phyloP scores from a whole-genome alignment of 768 basidiomycete genomes.

The Suillus brevipes region DNA sequence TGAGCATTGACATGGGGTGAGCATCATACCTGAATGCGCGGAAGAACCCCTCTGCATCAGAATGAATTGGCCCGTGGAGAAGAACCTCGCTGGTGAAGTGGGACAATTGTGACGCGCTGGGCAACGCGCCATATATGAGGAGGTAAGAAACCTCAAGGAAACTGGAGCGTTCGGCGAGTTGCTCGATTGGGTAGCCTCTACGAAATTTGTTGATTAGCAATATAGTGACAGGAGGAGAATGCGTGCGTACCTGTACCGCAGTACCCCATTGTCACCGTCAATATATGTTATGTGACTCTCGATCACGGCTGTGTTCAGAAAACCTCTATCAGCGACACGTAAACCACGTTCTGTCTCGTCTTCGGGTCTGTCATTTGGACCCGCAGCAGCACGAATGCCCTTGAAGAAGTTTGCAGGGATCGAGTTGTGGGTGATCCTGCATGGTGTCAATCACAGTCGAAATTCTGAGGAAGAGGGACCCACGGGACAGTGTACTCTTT shows the following conservation, averaged over 20 bases:
- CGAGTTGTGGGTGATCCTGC: conserved; percentile 78
- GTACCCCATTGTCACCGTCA: conserved; percentile 83
- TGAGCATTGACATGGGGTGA: conserved; percentile 90
- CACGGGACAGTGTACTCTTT: conserved; percentile 74
- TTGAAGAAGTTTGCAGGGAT: conserved; percentile 84
- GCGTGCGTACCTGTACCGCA: conserved; percentile 66
- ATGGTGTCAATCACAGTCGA: background rate
- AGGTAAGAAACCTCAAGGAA: conserved; percentile 86
- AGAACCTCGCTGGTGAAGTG: conserved; percentile 75
- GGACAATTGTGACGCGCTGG: conserved; percentile 56
- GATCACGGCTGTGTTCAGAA: conserved; percentile 81
- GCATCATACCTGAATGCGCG: conserved; percentile 84
- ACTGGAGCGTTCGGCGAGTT: conserved; percentile 75
- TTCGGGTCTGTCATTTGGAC: conserved; percentile 67
- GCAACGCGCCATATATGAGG: conserved; percentile 84
- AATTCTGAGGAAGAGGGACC: conserved; percentile 30
- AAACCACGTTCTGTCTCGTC: conserved; percentile 83
- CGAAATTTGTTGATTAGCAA: conserved; percentile 6
- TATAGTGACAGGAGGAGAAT: background rate
- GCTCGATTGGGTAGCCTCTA: conserved; percentile 92
- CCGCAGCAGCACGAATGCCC: conserved; percentile 58
- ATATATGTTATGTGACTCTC: conserved; percentile 86
- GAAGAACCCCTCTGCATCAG: conserved; percentile 70
- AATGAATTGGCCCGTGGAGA: conserved; percentile 69
- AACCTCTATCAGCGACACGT: conserved; percentile 77